Evolutionary conservation across 2,329 filamentous ascomycete species (phyloP).

Genomic region (Zymoseptoria passerinii): DNA sequence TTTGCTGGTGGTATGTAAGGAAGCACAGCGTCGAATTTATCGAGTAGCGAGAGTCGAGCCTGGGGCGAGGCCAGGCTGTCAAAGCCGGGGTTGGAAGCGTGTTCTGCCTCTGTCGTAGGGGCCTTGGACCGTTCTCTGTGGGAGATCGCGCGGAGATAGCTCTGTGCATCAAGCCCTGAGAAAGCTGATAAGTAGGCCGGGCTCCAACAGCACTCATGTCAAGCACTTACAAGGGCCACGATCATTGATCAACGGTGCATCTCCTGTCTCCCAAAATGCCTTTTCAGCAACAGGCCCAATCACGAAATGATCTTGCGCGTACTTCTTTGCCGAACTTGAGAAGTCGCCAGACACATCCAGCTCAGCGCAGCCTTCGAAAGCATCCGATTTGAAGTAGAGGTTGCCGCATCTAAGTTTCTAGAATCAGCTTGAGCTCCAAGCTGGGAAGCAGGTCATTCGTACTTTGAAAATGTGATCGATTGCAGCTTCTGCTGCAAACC

Average conservation of each 20-base stretch:
- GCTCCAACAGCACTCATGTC: background rate
- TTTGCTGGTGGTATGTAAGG: slow-evolving; percentile 6
- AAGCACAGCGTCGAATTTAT: slow-evolving; percentile 4
- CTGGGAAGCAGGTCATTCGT: slow-evolving; percentile 14
- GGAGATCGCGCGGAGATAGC: slow-evolving; percentile 5
- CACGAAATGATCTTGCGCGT: slow-evolving; percentile 27
- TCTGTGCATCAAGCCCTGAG: slow-evolving; percentile 4
- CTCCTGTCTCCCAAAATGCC: slow-evolving; percentile 32
- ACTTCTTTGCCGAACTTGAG: slow-evolving; percentile 23
- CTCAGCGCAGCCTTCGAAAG: slow-evolving; percentile 26
- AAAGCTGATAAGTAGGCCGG: background rate
- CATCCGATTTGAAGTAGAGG: slow-evolving; percentile 31
- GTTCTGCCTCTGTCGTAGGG: background rate
- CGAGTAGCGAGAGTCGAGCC: slow-evolving; percentile 5
- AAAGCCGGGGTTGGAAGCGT: slow-evolving; percentile 24
- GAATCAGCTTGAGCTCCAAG: background rate
- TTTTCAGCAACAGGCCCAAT: slow-evolving; percentile 33
- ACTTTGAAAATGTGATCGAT: slow-evolving; percentile 31
- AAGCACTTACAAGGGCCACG: slow-evolving; percentile 26
- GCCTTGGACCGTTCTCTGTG: slow-evolving; percentile 3
- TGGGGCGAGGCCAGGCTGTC: slow-evolving; percentile 2
- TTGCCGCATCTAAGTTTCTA: slow-evolving; percentile 29
- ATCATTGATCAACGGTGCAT: slow-evolving; percentile 21
- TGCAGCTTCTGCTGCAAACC: slow-evolving; percentile 32
- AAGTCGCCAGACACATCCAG: slow-evolving; percentile 15